Base-by-base conservation (phyloP, 139 green algal genomes). In the Micractinium conductrix region DNA sequence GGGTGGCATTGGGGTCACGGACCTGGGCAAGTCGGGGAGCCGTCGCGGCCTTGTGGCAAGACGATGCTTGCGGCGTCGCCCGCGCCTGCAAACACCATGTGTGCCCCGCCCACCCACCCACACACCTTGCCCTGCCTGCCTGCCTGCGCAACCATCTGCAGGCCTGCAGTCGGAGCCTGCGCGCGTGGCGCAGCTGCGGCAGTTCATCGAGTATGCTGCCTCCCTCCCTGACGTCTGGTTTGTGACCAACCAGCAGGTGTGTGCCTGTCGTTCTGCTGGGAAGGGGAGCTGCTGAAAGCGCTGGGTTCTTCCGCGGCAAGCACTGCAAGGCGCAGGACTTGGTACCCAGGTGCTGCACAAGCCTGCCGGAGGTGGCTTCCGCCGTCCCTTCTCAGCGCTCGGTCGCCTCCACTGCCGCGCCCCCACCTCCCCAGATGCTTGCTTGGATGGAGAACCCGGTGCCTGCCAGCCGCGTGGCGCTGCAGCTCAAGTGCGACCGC, bases 201-300 rank as follows among this genome's bases (percentile, higher is more conserved):
- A 53, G 37, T 81, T 81, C 50, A 81, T 81, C 40, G 53, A 81
- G 37, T 81, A 81, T 38, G 75, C 75, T 8, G 26, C 50, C 4
- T 5, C 6, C 37, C 48, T 68, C 8, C 75, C 75, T 0, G 75
- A 81, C 24, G 75, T 81, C 12, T 81, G 75, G 75, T 81, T 81
- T 38, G 75, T 69, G 50, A 81, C 75, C 30, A 81, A 69, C 22
- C 75, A 81, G 75, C 75, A 81, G 75, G 73, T 67, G n/a, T n/a
- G n/a, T n/a, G n/a, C 44, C 26, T 19, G 30, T 30, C 33, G 44
- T 43, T 42, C 26, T 26, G 22, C 67, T 24, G 12, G 67, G 26
- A 42, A 33, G 60, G 7, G 60, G 24, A 16, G 60, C 60, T 38
- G 60, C 60, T 21, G 24, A 33, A 12, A 33, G 7, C 16, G 7